Evolutionary conservation across 2,329 filamentous ascomycete genomes (phyloP).

Genomic region (Colletotrichum euphorbiae): DNA sequence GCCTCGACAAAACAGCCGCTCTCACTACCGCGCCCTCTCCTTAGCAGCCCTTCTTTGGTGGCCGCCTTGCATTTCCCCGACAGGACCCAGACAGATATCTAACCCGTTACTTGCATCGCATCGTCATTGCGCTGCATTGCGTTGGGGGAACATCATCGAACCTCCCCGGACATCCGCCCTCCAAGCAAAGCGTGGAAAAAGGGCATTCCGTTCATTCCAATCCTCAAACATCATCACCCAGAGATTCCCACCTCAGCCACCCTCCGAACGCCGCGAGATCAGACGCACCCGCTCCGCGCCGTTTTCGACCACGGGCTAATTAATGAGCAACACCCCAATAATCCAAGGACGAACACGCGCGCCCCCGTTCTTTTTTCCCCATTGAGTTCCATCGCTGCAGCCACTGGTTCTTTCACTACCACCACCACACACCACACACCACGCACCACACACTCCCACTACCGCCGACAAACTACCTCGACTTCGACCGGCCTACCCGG

Average conservation of each 20-base stretch:
- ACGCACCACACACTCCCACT: neutral
- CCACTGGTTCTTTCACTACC: conserved; percentile 1
- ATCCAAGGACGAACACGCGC: conserved; percentile 25
- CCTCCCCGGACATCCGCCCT: conserved; percentile 18
- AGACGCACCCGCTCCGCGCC: conserved; percentile 23
- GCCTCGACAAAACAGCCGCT: neutral
- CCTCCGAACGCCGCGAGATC: conserved; percentile 12
- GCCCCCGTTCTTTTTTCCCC: conserved; percentile 3
- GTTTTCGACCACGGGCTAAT: conserved; percentile 23
- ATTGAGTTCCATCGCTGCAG: conserved; percentile 13
- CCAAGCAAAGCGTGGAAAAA: neutral
- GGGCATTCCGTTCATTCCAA: conserved; percentile 7
- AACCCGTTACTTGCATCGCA: neutral
- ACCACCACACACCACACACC: conserved; percentile 12
- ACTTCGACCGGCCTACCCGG: conserved; percentile 14
- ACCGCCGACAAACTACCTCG: conserved; percentile 17
- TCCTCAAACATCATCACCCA: conserved; percentile 5
- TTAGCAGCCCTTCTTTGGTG: neutral
- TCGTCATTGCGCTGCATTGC: conserved; percentile 13
- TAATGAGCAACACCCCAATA: neutral
- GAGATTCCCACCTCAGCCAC: conserved; percentile 28
- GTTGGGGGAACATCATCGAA: neutral
- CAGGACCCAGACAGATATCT: conserved; percentile 5
- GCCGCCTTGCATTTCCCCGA: neutral
- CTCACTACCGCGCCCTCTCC: too few species aligned